Conservation (phyloP, 31 red algal genomes). For the Odonthalia washingtoniensis region DNA sequence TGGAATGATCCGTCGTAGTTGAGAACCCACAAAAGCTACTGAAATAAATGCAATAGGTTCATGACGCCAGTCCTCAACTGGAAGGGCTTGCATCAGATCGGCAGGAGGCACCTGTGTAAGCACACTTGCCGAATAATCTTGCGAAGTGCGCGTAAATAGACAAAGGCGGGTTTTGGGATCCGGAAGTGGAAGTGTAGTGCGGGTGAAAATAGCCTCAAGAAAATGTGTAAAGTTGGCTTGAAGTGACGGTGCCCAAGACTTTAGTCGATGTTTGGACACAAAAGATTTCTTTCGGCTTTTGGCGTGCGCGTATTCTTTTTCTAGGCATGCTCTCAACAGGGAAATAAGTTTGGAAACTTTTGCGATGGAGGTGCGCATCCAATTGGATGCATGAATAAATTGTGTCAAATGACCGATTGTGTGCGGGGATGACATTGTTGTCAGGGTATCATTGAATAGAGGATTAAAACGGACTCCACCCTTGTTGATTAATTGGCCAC, state of each 20-base stretch:
- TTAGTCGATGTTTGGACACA: slow-evolving; percentile 26
- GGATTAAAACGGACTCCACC: not conserved
- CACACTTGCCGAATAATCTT: slow-evolving; percentile 25
- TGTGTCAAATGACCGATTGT: too few species aligned
- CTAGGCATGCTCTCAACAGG: slow-evolving; percentile 6
- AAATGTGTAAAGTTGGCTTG: not conserved
- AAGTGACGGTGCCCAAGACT: slow-evolving; percentile 18
- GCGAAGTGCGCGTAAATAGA: slow-evolving; percentile 37
- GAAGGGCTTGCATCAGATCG: not conserved
- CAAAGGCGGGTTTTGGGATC: slow-evolving; percentile 35
- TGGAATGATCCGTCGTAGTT: slow-evolving; percentile 29
- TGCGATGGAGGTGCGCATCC: slow-evolving; percentile 60
- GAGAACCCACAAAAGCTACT: slow-evolving; percentile 18
- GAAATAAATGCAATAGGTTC: slow-evolving; percentile 44
- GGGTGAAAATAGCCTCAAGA: slow-evolving; percentile 16
- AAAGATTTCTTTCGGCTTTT: slow-evolving; percentile 34
- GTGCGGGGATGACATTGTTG: too few species aligned
- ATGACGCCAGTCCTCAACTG: slow-evolving; percentile 40
- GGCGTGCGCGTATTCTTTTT: not conserved
- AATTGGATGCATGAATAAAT: slow-evolving; percentile 52
- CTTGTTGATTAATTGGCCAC: not conserved
- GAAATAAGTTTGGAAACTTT: slow-evolving; percentile 15
- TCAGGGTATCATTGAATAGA: not conserved
- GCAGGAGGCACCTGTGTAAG: slow-evolving; percentile 38
- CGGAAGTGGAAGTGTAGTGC: slow-evolving; percentile 8